Percentiles rank a stretch among this genome's conserved stretches.
Evolutionary conservation across 2,329 filamentous ascomycete species (phyloP).

Genomic region (Grosmannia clavigera): DNA sequence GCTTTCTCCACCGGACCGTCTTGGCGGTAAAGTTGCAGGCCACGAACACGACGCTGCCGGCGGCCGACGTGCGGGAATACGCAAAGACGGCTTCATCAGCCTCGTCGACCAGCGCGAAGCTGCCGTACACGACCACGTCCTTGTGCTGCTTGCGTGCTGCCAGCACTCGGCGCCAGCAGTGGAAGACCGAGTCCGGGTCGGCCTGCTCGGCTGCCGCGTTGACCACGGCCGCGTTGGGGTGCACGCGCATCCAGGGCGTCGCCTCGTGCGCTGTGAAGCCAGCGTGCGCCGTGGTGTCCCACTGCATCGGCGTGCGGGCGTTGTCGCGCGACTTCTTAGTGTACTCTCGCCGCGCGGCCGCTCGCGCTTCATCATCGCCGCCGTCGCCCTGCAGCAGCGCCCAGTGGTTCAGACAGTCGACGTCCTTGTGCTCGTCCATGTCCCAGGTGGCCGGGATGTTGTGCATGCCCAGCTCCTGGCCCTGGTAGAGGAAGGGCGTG

Average conservation of each 20-base stretch:
- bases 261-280: background rate
- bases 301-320: conserved; percentile 6
- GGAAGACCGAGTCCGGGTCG: conserved; percentile 1
- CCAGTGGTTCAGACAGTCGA: conserved; percentile 13
- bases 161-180: conserved; percentile 2
- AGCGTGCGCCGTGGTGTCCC: conserved; percentile 1
- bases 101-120: conserved; percentile 2
- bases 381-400: background rate
- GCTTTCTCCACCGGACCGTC: background rate
- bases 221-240: conserved; percentile 1
- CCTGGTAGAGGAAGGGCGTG: conserved; percentile 47
- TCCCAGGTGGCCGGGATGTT: conserved; percentile 38
- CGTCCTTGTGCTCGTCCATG: conserved; percentile 33
- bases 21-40: conserved; percentile 1
- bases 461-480: conserved; percentile 46
- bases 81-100: conserved; percentile 1
- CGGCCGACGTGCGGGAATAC: background rate
- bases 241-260: conserved; percentile 3
- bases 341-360: background rate
- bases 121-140: conserved; percentile 4
- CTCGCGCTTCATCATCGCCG: background rate
- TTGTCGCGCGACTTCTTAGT: conserved; percentile 5
- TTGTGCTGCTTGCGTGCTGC: conserved; percentile 1
- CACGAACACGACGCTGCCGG: background rate
- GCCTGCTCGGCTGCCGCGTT: conserved; percentile 1